These are phyloP conservation scores for Fusarium sp. DNA, from an alignment of 2,329 filamentous ascomycete genomes.

Conservation along the genomic window DNA sequence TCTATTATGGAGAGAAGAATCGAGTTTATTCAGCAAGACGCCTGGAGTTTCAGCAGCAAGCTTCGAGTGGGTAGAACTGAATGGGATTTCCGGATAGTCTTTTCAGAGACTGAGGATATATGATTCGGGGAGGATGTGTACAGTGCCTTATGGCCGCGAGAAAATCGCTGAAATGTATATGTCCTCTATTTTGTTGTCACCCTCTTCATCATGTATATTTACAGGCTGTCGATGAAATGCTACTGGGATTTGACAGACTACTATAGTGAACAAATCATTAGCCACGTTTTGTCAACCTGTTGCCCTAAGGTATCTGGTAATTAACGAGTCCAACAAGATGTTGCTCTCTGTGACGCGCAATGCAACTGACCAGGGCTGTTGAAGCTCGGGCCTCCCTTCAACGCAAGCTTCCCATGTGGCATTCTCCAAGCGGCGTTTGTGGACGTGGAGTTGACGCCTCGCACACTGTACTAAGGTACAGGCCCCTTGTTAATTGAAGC, in stretches of 20 bases:
- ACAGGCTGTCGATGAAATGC: constrained; percentile 16
- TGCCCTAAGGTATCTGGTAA: background rate
- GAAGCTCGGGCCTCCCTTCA: constrained; percentile 34
- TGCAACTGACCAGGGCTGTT: constrained; percentile 10
- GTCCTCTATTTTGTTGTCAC: constrained; percentile 19
- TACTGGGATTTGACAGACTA: constrained; percentile 11
- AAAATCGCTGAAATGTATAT: constrained; percentile 38
- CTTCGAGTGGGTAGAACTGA: constrained; percentile 31
- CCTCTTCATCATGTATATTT: constrained; percentile 39
- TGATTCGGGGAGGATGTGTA: constrained; percentile 36
- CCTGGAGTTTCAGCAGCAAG: constrained; percentile 2
- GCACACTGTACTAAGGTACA: constrained; percentile 41
- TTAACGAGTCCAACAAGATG: constrained; percentile 4
- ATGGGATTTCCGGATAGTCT: constrained; percentile 33
- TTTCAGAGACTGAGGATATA: constrained; percentile 28
- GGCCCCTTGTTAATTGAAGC: constrained; percentile 15
- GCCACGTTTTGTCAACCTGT: background rate
- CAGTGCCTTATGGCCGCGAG: constrained; percentile 24
- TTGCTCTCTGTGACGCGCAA: constrained; percentile 4
- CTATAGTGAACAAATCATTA: constrained; percentile 6
- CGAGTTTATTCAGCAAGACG: constrained; percentile 8
- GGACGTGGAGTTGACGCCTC: constrained; percentile 24
- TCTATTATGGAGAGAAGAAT: constrained; percentile 25
- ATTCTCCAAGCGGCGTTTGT: constrained; percentile 22
- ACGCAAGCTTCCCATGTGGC: constrained; percentile 34